phyloP scores from a whole-genome alignment of 73 alveolate genomes.

The Tetrahymena malaccensis region DNA sequence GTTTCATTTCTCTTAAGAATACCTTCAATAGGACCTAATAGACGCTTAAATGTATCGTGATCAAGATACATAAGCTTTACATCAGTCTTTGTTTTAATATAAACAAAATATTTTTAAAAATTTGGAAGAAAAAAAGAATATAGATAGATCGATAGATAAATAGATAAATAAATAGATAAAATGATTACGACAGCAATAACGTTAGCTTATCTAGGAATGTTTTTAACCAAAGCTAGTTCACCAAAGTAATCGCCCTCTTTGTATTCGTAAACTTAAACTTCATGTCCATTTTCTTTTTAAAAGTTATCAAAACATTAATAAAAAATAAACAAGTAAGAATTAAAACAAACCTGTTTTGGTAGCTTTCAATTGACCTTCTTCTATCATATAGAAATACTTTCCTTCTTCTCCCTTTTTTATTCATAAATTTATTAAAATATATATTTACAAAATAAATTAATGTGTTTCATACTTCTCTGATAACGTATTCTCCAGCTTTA shows the following conservation, averaged over 20 bases:
- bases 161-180: neutral
- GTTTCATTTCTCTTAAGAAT: conserved; percentile 52
- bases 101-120: neutral
- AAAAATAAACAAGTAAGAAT: neutral
- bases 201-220: conserved; percentile 89
- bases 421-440: neutral
- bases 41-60: conserved; percentile 48
- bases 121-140: neutral
- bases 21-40: conserved; percentile 64
- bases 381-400: conserved; percentile 82
- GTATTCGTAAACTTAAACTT: conserved; percentile 66
- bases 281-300: conserved; percentile 50
- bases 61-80: conserved; percentile 48
- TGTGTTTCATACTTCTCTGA: conserved; percentile 22
- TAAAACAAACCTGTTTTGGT: conserved; percentile 63
- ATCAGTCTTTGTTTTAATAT: conserved; percentile 25
- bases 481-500: conserved; percentile 60
- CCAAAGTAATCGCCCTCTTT: conserved; percentile 87
- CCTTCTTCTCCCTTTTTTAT: conserved; percentile 71
- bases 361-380: conserved; percentile 83
- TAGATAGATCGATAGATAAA: neutral
- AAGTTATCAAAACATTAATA: conserved; percentile 23
- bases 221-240: conserved; percentile 84
- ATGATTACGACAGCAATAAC: conserved; percentile 54
- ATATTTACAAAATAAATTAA: too few species aligned